Evolutionary conservation across 1,284 basidiomycete genomes (phyloP).

Genomic region (Leccinum variabile): DNA sequence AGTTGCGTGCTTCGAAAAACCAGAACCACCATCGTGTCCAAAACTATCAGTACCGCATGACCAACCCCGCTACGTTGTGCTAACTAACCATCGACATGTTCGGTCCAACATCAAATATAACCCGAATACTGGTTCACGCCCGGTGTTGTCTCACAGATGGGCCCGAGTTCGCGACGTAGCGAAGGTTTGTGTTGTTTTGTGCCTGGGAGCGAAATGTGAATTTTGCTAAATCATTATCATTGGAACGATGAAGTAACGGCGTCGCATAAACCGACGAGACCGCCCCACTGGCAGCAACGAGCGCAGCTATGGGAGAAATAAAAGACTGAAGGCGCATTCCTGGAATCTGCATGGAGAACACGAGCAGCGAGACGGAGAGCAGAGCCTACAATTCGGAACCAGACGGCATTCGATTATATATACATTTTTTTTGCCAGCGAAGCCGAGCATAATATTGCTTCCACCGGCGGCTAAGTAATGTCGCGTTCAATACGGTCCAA

Average conservation of each 20-base stretch:
- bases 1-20: constrained; percentile 66
- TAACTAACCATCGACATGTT: constrained; percentile 59
- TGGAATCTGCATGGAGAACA: neutral
- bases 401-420: too few species aligned
- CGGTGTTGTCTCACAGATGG: constrained; percentile 72
- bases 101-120: constrained; percentile 58
- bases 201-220: constrained; percentile 21
- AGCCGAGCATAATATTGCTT: too few species aligned
- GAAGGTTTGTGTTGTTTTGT: constrained; percentile 36
- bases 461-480: too few species aligned
- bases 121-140: constrained; percentile 69
- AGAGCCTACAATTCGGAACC: too few species aligned
- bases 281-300: neutral
- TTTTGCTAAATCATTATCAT: neutral
- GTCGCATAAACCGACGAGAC: neutral
- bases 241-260: neutral
- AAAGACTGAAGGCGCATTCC: neutral
- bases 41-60: too few species aligned
- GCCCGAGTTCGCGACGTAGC: constrained; percentile 62
- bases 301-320: neutral
- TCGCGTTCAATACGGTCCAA: too few species aligned
- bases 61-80: neutral
- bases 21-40: constrained; percentile 56
- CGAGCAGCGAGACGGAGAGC: neutral
- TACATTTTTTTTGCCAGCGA: too few species aligned